phyloP scores from a whole-genome alignment of 805 yeast genomes.

The Kregervanrija fluxuum region DNA sequence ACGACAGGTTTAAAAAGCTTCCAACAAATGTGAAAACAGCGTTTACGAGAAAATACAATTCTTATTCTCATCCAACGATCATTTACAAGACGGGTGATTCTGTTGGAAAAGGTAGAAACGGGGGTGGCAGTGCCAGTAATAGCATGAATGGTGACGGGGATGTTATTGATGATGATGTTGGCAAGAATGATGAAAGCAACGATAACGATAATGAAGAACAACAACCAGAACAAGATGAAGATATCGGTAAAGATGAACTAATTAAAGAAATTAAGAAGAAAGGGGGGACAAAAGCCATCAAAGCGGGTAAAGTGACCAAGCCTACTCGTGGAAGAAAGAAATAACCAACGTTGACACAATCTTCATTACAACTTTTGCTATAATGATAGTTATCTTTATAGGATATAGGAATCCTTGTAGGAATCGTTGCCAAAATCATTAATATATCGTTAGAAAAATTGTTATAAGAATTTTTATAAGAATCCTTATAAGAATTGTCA shows the following conservation, averaged over 20 bases:
- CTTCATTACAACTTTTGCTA: too few relatives aligned
- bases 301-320: neutral
- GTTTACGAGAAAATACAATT: slow-evolving; percentile 81
- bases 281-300: neutral
- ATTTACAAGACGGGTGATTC: slow-evolving; percentile 68
- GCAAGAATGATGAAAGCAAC: slow-evolving; percentile 23
- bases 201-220: slow-evolving; percentile 33
- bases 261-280: slow-evolving; percentile 40
- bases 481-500: too few relatives aligned
- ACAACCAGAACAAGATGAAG: slow-evolving; percentile 38
- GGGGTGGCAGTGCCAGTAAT: slow-evolving; percentile 21
- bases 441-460: too few relatives aligned
- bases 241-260: slow-evolving; percentile 53
- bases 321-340: too few relatives aligned
- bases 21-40: slow-evolving; percentile 76
- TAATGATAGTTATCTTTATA: too few relatives aligned
- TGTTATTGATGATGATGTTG: slow-evolving; percentile 51
- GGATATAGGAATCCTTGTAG: too few relatives aligned
- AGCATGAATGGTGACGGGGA: slow-evolving; percentile 43
- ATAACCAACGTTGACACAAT: too few relatives aligned
- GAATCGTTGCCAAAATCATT: too few relatives aligned
- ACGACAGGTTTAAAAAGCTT: slow-evolving; percentile 46
- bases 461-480: too few relatives aligned
- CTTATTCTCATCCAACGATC: slow-evolving; percentile 73
- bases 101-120: slow-evolving; percentile 32